Evolutionary conservation across 2,329 filamentous ascomycete genomes (phyloP).

Genomic region (Biscogniauxia sp.): DNA sequence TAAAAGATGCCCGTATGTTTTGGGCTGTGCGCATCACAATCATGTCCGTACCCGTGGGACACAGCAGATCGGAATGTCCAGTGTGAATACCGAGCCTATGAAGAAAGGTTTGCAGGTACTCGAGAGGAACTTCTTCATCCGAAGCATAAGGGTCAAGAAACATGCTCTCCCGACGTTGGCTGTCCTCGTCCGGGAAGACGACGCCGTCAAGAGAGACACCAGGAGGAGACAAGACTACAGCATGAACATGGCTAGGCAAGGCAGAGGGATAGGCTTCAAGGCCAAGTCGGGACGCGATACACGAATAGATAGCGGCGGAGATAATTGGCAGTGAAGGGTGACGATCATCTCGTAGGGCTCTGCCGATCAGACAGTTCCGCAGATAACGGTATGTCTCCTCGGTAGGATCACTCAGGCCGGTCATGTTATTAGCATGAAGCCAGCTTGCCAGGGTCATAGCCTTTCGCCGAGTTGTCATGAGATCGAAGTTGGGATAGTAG

Average conservation of each 20-base stretch:
- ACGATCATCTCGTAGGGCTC: constrained; percentile 68
- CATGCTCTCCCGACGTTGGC: constrained; percentile 54
- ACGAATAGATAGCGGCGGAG: constrained; percentile 82
- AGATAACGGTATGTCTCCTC: constrained; percentile 72
- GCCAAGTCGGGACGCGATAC: constrained; percentile 70
- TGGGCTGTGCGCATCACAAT: constrained; percentile 74
- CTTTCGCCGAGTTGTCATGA: constrained; percentile 61
- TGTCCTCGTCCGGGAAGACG: constrained; percentile 37
- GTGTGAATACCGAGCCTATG: constrained; percentile 45
- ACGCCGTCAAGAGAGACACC: constrained; percentile 60
- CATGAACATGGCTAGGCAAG: constrained; percentile 83
- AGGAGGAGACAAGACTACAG: constrained; percentile 64
- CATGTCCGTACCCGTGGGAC: constrained; percentile 60
- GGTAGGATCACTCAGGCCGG: constrained; percentile 61
- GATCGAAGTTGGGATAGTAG: constrained; percentile 51
- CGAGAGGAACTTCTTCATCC: constrained; percentile 61
- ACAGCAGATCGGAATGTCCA: constrained; percentile 52
- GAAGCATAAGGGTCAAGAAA: constrained; percentile 81
- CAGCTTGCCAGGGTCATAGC: constrained; percentile 68
- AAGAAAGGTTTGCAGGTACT: constrained; percentile 59
- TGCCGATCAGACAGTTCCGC: constrained; percentile 83
- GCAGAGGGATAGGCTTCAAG: constrained; percentile 76
- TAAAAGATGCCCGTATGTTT: constrained; percentile 77
- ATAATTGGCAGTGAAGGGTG: constrained; percentile 85
- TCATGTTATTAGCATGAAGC: constrained; percentile 65